Base-by-base conservation (phyloP, 2,329 filamentous ascomycete species). In the Helotiales sp. region DNA sequence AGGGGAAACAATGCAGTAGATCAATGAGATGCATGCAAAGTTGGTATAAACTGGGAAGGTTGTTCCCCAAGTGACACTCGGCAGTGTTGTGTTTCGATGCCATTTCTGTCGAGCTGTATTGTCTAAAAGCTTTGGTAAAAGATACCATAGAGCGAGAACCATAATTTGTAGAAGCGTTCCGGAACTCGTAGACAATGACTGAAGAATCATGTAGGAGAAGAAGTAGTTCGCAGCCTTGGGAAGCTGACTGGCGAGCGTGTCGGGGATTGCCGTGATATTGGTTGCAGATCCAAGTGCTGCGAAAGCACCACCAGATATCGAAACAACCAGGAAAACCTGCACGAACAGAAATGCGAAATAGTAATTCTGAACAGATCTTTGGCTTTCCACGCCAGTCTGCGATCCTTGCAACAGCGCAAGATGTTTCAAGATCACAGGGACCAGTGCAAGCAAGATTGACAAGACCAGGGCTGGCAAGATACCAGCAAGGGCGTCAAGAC, bases 41-140 rank as follows among this genome's bases (percentile, higher is more conserved):
- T 96, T 97, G 55, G 95, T 97, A 73, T 98, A 99, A 0, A 96
- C 87, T 0, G 95, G 95, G 73, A 98, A 99, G 77, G 96, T 93
- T 0, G 87, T 87, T 8, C 95, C 95, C 95, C 96, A 99, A 54
- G 86, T 85, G 62, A 98, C 86, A 50, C 84, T 83, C 30, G 85
- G 85, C 31, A 98, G 79, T 15, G 81, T 85, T 8, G 91, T 93
- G 68, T 96, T 93, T 53, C 95, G 84, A 5, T 78, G 81, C 86
- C 93, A 98, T 74, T 98, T 98, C 70, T 88, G 84, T 2, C 85
- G 79, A 0, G 85, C 83, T 1, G 95, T 99, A 54, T 81, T 93
- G 74, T 98, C 95, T 42, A 96, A 72, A 0, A 97, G 81, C 1
- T 87, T 89, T 1, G 90, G 88, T 46, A 96, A 72, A 22, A 98